Evolutionary conservation across 805 yeast genomes (phyloP).

Genomic region (Pichia manshurica): DNA sequence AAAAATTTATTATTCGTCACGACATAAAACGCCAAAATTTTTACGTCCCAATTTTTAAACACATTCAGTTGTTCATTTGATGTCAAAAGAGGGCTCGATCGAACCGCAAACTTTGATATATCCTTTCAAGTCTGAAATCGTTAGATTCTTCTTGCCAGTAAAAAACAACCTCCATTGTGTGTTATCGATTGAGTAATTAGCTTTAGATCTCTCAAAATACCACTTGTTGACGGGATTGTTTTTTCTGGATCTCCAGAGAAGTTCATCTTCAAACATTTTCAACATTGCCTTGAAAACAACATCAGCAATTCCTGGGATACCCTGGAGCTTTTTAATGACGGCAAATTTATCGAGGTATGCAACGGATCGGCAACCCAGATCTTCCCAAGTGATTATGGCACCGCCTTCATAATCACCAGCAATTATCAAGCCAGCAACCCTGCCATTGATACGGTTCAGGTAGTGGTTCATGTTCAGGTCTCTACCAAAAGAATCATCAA

Average conservation of each 20-base stretch:
- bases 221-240: slow-evolving; percentile 92
- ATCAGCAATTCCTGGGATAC: slow-evolving; percentile 91
- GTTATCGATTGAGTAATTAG: slow-evolving; percentile 47
- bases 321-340: slow-evolving; percentile 75
- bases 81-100: slow-evolving; percentile 51
- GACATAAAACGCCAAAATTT: no score
- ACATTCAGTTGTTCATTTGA: background rate
- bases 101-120: slow-evolving; percentile 49
- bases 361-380: slow-evolving; percentile 29
- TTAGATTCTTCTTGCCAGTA: slow-evolving; percentile 30
- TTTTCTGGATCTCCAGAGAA: slow-evolving; percentile 86
- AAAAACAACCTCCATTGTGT: slow-evolving; percentile 37
- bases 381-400: slow-evolving; percentile 75
- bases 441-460: slow-evolving; percentile 54
- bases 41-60: no score
- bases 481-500: slow-evolving; percentile 76
- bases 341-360: slow-evolving; percentile 95
- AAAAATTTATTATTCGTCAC: no score
- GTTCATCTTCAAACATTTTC: slow-evolving; percentile 59
- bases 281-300: slow-evolving; percentile 79
- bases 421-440: slow-evolving; percentile 70
- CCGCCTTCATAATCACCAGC: slow-evolving; percentile 96
- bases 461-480: slow-evolving; percentile 62
- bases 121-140: slow-evolving; percentile 34
- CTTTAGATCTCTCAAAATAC: slow-evolving; percentile 89